These are phyloP conservation scores for Tulasnella sp. DNA, from an alignment of 768 basidiomycete genomes.

Conservation along the genomic window DNA sequence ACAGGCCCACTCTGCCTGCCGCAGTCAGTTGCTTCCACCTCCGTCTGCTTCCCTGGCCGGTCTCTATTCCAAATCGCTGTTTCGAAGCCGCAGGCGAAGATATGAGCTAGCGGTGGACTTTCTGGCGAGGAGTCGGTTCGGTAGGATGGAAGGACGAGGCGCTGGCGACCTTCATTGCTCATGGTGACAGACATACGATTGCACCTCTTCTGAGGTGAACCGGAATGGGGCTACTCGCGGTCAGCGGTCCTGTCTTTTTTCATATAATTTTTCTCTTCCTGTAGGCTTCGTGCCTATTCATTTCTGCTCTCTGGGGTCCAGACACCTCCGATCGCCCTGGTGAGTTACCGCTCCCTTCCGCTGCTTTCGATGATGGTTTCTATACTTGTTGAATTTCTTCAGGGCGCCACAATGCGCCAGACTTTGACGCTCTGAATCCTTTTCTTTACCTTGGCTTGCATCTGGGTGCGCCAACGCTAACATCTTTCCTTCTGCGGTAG, in stretches of 20 bases:
- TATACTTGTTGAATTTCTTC: conserved; percentile 14
- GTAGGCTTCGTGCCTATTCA: conserved; percentile 15
- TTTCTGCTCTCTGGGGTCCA: neutral
- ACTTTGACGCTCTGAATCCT: neutral
- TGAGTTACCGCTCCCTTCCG: neutral
- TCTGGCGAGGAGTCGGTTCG: conserved; percentile 12
- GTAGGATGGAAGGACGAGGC: neutral
- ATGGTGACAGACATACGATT: conserved; percentile 18
- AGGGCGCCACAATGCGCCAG: conserved; percentile 11
- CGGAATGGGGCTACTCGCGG: conserved; percentile 17
- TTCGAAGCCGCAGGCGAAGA: neutral
- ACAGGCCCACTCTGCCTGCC: conserved; percentile 6
- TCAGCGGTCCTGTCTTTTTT: conserved; percentile 1
- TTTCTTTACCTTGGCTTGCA: neutral
- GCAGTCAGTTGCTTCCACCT: neutral
- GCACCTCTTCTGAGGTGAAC: neutral
- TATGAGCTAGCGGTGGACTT: conserved; percentile 1
- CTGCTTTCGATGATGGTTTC: neutral
- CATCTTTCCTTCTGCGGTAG: neutral
- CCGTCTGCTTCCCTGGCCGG: neutral
- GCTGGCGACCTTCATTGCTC: conserved; percentile 15
- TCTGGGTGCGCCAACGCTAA: neutral
- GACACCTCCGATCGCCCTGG: neutral
- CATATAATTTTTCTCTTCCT: conserved; percentile 8
- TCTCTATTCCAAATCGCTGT: conserved; percentile 11